Evolutionary conservation across 208 protist species (phyloP).

Genomic region (Leishmania martiniquensis): DNA sequence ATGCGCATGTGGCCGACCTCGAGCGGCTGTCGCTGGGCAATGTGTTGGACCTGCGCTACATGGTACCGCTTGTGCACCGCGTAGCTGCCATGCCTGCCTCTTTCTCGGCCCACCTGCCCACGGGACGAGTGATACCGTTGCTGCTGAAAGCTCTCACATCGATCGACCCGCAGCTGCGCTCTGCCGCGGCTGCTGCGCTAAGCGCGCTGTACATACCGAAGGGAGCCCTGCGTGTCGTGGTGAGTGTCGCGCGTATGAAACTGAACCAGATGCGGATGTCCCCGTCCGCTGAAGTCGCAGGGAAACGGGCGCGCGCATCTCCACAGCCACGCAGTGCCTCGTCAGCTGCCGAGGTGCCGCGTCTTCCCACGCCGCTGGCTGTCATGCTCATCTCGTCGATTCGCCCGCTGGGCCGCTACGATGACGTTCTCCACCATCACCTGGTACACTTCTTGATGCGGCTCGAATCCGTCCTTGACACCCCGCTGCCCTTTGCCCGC

Average conservation of each 20-base stretch:
- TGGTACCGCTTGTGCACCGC: conserved; percentile 82
- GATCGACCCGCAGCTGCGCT: conserved; percentile 52
- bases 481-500: conserved; percentile 61
- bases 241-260: conserved; percentile 78
- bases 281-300: conserved; percentile 25
- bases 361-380: conserved; percentile 74
- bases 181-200: conserved; percentile 51
- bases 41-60: conserved; percentile 79
- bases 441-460: conserved; percentile 70
- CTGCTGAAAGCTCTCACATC: conserved; percentile 78
- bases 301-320: conserved; percentile 1
- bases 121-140: conserved; percentile 64
- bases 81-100: conserved; percentile 56
- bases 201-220: conserved; percentile 54
- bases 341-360: conserved; percentile 35
- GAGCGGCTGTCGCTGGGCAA: conserved; percentile 27
- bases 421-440: conserved; percentile 76
- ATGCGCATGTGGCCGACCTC: conserved; percentile 52
- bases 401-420: conserved; percentile 49
- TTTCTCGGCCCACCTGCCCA: conserved; percentile 38
- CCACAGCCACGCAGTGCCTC: background rate
- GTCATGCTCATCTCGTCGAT: conserved; percentile 66
- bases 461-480: conserved; percentile 44
- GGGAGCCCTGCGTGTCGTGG: conserved; percentile 56
- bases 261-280: conserved; percentile 45